Base-by-base conservation (phyloP, 2,329 filamentous ascomycete genomes). In the Fusarium tupiense region DNA sequence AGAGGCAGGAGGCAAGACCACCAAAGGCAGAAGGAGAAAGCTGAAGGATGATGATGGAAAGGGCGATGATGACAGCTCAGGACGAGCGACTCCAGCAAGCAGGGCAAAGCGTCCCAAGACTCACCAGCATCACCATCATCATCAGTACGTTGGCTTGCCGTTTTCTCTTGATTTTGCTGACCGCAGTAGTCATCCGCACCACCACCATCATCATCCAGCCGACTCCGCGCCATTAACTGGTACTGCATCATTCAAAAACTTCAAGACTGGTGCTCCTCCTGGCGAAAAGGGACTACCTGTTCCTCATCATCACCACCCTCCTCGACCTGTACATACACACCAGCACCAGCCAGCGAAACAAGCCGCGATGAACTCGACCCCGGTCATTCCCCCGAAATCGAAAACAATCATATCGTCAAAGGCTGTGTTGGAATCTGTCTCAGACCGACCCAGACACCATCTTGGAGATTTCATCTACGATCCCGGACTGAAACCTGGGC, bases 401-500 rank as follows among this genome's bases (percentile, higher is more conserved):
- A 91, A 91, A 70, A 90, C 89, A 6, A 89, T 88, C 22, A 88
- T 97, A 31, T 89, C 89, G 16, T 93, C 92, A 4, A 88, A 93
- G 71, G 87, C 89, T 1, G 89, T 98, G 1, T 82, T 98, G 19
- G 91, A 94, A 4, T 91, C 90, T 37, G 91, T 96, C 8, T 87
- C 91, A 2, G 85, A 92, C 65, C 87, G 90, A 24, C 93, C 94
- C 14, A 92, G 95, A 16, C 89, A 91, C 63, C 95, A 98, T 80
- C 88, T 98, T 6, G 96, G 96, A 40, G 94, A 94, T 65, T 92
- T 94, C 8, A 86, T 97, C 20, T 98, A 98, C 80, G 88, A 92
- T 57, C 90, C 94, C 2, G 88, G 86, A 11, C 85, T 97, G 8
- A 88, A 86, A 73, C 84, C 88, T 1, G 84, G 85, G 8, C 84